These are phyloP conservation scores for Buddleja alternifolia DNA, from an alignment of 257 asterid genomes.

Conservation along the genomic window DNA sequence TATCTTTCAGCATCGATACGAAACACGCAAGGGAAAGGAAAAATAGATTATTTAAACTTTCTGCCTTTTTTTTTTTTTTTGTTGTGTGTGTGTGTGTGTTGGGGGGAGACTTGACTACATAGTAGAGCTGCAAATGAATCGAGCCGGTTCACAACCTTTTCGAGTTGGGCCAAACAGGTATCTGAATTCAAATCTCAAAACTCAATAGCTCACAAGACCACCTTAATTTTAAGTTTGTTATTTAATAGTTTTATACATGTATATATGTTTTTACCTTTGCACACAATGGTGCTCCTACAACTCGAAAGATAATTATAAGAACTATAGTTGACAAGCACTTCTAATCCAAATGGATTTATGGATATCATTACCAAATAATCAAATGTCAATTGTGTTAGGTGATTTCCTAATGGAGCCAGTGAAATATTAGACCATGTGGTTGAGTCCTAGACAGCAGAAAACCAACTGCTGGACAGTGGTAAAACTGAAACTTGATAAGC, in stretches of 20 bases:
- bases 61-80: too few relatives aligned
- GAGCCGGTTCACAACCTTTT: too few relatives aligned
- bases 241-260: too few relatives aligned
- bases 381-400: not conserved
- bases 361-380: not conserved
- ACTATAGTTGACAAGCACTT: not conserved
- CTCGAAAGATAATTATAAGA: not conserved
- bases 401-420: not conserved
- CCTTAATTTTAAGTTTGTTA: not conserved
- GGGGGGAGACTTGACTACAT: too few relatives aligned
- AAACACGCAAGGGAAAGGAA: too few relatives aligned
- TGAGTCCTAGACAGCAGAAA: constrained; percentile 3
- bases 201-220: not conserved
- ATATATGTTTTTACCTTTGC: not conserved
- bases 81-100: too few relatives aligned
- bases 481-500: not conserved
- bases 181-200: not conserved
- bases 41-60: too few relatives aligned
- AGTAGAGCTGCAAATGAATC: too few relatives aligned
- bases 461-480: not conserved
- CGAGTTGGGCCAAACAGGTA: not conserved
- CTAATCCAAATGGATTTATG: not conserved
- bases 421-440: not conserved
- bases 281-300: not conserved
- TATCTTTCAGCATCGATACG: too few relatives aligned